Evolutionary conservation across 176 grass and related monocot species (phyloP).

Genomic region (Oryza australiensis): DNA sequence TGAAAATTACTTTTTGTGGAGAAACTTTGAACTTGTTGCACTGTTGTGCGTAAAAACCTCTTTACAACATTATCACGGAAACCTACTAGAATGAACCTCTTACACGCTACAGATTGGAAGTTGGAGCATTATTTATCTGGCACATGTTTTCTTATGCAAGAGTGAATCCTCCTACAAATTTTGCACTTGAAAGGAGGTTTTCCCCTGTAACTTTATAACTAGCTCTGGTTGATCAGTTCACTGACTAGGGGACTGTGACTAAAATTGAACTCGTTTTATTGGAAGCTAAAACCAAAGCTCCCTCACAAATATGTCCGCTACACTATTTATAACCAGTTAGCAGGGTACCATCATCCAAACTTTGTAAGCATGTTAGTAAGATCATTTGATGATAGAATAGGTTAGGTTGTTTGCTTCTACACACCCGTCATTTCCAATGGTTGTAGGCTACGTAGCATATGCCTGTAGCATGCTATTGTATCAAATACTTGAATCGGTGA

Average conservation of each 20-base stretch:
- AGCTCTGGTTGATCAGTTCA: neutral
- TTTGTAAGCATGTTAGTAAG: neutral
- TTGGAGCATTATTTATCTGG: neutral
- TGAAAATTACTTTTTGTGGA: neutral
- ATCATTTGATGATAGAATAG: neutral
- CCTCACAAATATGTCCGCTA: neutral
- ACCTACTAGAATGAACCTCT: neutral
- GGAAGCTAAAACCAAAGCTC: neutral
- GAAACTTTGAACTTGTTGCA: neutral
- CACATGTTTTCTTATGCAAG: neutral
- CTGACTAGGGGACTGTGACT: neutral
- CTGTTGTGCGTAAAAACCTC: neutral
- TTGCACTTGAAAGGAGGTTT: neutral
- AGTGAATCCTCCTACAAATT: neutral
- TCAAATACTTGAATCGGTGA: neutral
- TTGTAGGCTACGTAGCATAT: neutral
- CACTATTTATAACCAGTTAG: neutral
- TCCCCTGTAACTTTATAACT: neutral
- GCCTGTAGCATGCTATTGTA: neutral
- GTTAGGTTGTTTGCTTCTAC: neutral
- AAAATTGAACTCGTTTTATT: slow-evolving; percentile 11
- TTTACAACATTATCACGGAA: neutral
- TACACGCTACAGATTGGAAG: neutral
- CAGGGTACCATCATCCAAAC: neutral
- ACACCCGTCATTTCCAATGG: neutral